Base-by-base conservation (phyloP, 2,329 filamentous ascomycete genomes). In the Aspergillus unguis region DNA sequence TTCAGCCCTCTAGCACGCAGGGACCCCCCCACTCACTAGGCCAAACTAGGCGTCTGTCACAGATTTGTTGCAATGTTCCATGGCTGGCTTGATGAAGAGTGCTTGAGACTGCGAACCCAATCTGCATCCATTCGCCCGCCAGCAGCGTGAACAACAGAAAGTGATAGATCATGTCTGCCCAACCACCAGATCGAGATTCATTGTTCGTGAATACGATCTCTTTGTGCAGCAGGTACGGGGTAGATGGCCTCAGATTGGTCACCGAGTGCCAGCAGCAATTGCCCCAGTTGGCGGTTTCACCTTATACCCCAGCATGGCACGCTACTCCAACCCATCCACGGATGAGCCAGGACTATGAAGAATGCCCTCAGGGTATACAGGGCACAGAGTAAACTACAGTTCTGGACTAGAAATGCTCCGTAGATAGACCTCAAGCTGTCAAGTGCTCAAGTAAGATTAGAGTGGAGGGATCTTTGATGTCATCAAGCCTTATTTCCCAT, bases 401-500 rank as follows among this genome's bases (percentile, higher is more conserved):
- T 17, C 17, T 17, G 17, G 17, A 17, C 17, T 17, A 17, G 17
- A 17, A 17, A 17, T 17, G 17, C 17, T 17, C 17, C 17, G 17
- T 17, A 17, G 17, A 17, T 17, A 17, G 17, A 17, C 17, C 17
- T 17, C 17, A 17, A 17, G 17, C 17, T 17, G 17, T 17, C 17
- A 17, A 17, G 17, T 17, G 17, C 17, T 17, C 17, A 17, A 17
- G 17, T 17, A 17, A 17, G 17, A 17, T 17, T 17, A 17, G 17
- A 17, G 17, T 17, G 17, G 17, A 17, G 17, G 49, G 29, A 31
- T 33, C 29, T 46, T 49, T 54, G 29, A 46, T 54, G 29, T 48
- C 50, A 50, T 44, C 48, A 40, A 31, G 37, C 48, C 48, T 36
- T 51, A 35, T 37, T 40, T 48, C 26, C 37, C 5, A 23, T n/a